Percentiles rank a stretch among this genome's conserved stretches.
Conservation (phyloP, 805 yeast species). For the Vanderwaltozyma yarrowii region DNA sequence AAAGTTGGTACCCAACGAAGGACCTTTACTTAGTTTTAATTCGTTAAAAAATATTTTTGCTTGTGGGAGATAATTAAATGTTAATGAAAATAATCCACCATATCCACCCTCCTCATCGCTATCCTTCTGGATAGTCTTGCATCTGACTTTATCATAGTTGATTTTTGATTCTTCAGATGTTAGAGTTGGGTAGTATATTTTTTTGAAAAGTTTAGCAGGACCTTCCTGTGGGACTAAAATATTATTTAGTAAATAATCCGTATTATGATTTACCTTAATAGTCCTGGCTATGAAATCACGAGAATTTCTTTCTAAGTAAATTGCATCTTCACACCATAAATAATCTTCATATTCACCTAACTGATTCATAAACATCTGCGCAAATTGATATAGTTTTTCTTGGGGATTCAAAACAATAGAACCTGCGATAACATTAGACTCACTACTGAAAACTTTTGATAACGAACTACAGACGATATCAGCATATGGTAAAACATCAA, state of each 20-base stretch:
- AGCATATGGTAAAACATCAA: constrained; percentile 70
- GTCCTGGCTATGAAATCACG: constrained; percentile 72
- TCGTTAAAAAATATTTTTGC: constrained; percentile 70
- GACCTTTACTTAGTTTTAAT: constrained; percentile 49
- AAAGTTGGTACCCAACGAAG: constrained; percentile 83
- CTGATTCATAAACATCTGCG: constrained; percentile 28
- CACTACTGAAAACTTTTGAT: constrained; percentile 90
- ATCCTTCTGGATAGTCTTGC: constrained; percentile 22
- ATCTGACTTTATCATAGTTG: constrained; percentile 61
- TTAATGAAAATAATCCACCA: constrained; percentile 74
- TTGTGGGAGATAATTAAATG: constrained; percentile 51
- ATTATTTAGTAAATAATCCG: constrained; percentile 41
- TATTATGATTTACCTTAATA: constrained; percentile 40
- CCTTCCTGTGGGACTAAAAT: constrained; percentile 37
- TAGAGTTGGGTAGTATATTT: constrained; percentile 63
- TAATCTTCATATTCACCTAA: constrained; percentile 54
- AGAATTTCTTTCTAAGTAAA: constrained; percentile 84
- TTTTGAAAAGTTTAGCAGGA: constrained; percentile 36
- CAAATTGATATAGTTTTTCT: constrained; percentile 41
- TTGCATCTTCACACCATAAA: constrained; percentile 91
- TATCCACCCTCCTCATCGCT: constrained; percentile 56
- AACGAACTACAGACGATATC: constrained; percentile 81
- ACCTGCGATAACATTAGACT: constrained; percentile 94
- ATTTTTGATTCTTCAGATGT: constrained; percentile 36
- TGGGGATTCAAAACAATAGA: constrained; percentile 68